A percentile compares a stretch with the other conserved stretches of the same genome.
These are phyloP conservation scores for Pseudopediastrum boryanum DNA, from an alignment of 139 green algal species.

Conservation along the genomic window DNA sequence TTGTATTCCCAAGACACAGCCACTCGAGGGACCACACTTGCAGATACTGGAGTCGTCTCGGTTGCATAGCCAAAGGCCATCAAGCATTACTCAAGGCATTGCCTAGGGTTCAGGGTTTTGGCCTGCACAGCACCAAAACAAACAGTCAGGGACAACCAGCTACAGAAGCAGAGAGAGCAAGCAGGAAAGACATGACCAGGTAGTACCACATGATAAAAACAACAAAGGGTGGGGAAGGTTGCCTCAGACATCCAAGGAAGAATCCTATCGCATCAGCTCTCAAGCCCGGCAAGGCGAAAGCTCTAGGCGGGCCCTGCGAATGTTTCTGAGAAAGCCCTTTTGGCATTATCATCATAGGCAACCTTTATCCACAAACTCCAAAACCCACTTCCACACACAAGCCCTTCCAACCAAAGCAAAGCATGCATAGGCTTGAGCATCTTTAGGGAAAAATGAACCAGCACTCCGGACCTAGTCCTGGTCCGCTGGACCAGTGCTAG, in stretches of 20 bases:
- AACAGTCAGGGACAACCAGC: not conserved
- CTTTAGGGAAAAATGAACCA: too few species aligned
- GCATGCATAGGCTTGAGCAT: not conserved
- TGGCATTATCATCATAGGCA: conserved; percentile 62
- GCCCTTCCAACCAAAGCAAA: not conserved
- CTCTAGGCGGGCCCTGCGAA: conserved; percentile 79
- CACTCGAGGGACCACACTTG: too few species aligned
- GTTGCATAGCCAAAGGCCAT: too few species aligned
- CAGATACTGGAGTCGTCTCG: too few species aligned
- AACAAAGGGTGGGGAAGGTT: not conserved
- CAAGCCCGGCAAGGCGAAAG: conserved; percentile 72
- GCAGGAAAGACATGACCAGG: not conserved
- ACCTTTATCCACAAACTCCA: not conserved
- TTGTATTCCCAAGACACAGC: too few species aligned
- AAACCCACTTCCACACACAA: not conserved
- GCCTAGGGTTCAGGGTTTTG: too few species aligned
- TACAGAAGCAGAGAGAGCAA: not conserved
- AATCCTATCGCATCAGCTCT: conserved; percentile 68
- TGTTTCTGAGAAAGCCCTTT: conserved; percentile 72
- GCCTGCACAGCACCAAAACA: conserved; percentile 18
- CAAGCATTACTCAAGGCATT: too few species aligned
- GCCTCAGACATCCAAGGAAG: conserved; percentile 79
- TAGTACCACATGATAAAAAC: not conserved
- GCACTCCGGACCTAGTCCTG: too few species aligned
- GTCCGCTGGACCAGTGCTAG: too few species aligned